Percentiles rank a stretch among this genome's conserved stretches.
Evolutionary conservation across 208 protist species (phyloP).

Genomic region (Acanthamoeba lenticulata): DNA sequence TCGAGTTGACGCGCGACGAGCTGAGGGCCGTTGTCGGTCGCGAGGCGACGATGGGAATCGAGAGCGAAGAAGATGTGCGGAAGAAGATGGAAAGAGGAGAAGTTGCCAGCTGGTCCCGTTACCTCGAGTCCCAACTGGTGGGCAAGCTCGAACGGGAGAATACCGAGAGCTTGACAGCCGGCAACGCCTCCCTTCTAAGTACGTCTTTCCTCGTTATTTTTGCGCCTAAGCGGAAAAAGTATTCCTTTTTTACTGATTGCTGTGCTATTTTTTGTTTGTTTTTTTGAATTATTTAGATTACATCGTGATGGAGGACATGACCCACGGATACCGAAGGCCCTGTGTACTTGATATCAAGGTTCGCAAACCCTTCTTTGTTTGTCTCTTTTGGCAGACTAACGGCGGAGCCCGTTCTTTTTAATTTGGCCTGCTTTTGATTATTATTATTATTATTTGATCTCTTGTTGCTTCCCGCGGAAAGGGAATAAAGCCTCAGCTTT

Average conservation of each 20-base stretch:
- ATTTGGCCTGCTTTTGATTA: background rate
- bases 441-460: background rate
- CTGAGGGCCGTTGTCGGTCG: background rate
- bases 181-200: background rate
- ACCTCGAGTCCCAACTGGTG: background rate
- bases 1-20: background rate
- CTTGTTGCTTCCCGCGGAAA: background rate
- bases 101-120: background rate
- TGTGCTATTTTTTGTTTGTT: background rate
- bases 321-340: constrained; percentile 8
- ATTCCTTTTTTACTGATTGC: background rate
- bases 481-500: constrained; percentile 18
- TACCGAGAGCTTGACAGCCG: no score
- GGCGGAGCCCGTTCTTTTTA: background rate
- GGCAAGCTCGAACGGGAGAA: constrained; percentile 22
- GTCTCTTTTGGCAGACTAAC: background rate
- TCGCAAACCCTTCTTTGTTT: background rate
- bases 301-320: constrained; percentile 4
- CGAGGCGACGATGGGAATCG: background rate
- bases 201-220: background rate
- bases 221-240: background rate
- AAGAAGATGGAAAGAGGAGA: background rate
- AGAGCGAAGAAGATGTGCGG: background rate
- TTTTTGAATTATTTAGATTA: background rate
- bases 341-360: constrained; percentile 53